A percentile compares a stretch with the other conserved stretches of the same genome.
phyloP scores from a whole-genome alignment of 495 filamentous ascomycete genomes.

The Aspergillus taichungensis region DNA sequence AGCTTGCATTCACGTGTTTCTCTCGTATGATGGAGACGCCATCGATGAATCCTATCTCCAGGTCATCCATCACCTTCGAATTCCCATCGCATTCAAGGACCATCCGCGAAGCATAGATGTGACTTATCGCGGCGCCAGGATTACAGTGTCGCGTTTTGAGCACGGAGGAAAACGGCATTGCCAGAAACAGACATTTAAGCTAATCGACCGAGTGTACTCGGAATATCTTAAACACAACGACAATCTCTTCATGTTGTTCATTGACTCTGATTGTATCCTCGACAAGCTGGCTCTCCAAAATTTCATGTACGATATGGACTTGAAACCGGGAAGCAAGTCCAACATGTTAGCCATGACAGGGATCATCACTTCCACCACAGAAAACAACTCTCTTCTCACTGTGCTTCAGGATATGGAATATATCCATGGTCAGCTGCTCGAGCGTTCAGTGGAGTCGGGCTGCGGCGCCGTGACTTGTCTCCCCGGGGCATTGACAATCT shows the following conservation, averaged over 20 bases:
- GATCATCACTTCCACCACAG: slow-evolving; percentile 90
- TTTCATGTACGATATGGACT: slow-evolving; percentile 98
- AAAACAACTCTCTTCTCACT: slow-evolving; percentile 82
- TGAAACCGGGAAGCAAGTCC: slow-evolving; percentile 85
- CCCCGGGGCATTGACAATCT: slow-evolving; percentile 86
- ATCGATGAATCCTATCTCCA: slow-evolving; percentile 85
- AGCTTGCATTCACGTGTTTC: slow-evolving; percentile 89
- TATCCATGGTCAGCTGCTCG: slow-evolving; percentile 93
- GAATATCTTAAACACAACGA: slow-evolving; percentile 85
- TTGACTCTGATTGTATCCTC: slow-evolving; percentile 96
- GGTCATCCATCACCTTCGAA: slow-evolving; percentile 80
- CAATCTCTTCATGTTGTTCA: slow-evolving; percentile 92
- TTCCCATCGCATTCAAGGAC: slow-evolving; percentile 63
- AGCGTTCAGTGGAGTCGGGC: slow-evolving; percentile 90
- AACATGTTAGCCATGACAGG: slow-evolving; percentile 99
- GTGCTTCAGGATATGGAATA: slow-evolving; percentile 98
- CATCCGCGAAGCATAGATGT: slow-evolving; percentile 93
- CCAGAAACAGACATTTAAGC: slow-evolving; percentile 88
- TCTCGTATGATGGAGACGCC: slow-evolving; percentile 88
- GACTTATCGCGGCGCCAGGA: slow-evolving; percentile 66
- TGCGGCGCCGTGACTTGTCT: slow-evolving; percentile 94
- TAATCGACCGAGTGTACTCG: slow-evolving; percentile 89
- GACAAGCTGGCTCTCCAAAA: slow-evolving; percentile 92
- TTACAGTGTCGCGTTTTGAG: slow-evolving; percentile 88
- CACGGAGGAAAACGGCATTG: slow-evolving; percentile 93